Evolutionary conservation across 2,329 filamentous ascomycete genomes (phyloP).

Genomic region (Stromatinia cepivora): DNA sequence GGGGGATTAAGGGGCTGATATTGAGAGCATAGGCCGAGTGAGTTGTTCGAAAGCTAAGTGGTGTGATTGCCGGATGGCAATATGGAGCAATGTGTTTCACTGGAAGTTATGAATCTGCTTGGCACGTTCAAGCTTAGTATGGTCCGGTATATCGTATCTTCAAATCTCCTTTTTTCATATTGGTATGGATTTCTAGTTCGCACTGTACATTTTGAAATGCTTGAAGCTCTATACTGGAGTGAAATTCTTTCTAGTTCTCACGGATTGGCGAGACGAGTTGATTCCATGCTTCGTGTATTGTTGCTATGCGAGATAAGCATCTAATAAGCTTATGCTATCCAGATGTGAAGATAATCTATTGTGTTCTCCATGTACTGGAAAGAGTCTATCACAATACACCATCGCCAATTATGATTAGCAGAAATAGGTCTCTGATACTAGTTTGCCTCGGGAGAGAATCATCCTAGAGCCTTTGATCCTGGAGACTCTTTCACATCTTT

Average conservation of each 20-base stretch:
- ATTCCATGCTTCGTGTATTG: neutral
- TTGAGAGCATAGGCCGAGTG: neutral
- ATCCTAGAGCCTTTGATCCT: neutral
- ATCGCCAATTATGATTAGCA: neutral
- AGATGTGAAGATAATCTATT: neutral
- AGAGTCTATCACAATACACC: neutral
- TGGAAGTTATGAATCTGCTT: neutral
- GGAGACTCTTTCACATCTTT: neutral
- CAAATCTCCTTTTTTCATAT: no score
- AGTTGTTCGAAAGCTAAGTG: neutral
- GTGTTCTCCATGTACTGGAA: neutral
- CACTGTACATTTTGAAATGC: neutral
- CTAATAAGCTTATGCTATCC: neutral
- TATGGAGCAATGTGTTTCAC: neutral
- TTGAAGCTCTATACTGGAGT: neutral
- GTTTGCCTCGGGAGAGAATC: neutral
- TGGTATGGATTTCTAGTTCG: no score
- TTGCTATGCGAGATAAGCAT: neutral
- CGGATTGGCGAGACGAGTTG: neutral
- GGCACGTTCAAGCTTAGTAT: neutral
- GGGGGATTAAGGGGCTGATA: neutral
- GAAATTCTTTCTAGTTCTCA: neutral
- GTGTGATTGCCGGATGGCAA: neutral
- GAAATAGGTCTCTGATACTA: neutral
- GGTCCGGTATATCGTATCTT: neutral